Evolutionary conservation across 176 grass and related monocot genomes (phyloP).

Genomic region (Hordeum marinum): DNA sequence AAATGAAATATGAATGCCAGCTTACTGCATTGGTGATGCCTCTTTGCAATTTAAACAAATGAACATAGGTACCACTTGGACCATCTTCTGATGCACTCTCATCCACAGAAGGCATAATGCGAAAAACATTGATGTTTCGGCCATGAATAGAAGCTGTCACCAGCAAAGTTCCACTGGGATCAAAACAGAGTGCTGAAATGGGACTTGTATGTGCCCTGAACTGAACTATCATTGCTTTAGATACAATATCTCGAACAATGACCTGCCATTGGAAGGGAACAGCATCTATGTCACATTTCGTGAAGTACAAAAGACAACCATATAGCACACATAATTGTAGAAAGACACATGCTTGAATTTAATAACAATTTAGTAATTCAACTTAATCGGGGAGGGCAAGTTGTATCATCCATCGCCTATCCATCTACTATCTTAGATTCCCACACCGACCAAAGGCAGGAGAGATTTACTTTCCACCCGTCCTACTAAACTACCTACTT

Average conservation of each 20-base stretch:
- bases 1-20: not conserved
- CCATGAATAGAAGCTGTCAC: conserved; percentile 96
- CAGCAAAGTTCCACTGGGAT: conserved; percentile 92
- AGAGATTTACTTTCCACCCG: not conserved
- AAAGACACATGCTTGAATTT: not conserved
- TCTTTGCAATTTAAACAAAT: conserved; percentile 89
- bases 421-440: not conserved
- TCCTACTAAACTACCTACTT: not conserved
- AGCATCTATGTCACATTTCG: conserved; percentile 15
- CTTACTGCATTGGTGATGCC: conserved; percentile 95
- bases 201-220: conserved; percentile 89
- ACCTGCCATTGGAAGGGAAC: conserved; percentile 50
- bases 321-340: not conserved
- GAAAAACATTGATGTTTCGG: conserved; percentile 85
- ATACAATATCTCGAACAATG: conserved; percentile 87
- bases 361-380: not conserved
- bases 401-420: not conserved
- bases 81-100: conserved; percentile 50
- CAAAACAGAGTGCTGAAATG: conserved; percentile 94
- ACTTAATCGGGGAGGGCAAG: not conserved
- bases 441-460: not conserved
- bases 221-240: conserved; percentile 85
- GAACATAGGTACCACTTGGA: conserved; percentile 57
- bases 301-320: conserved; percentile 15
- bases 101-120: conserved; percentile 64